These are phyloP conservation scores for Marasmius fiardii DNA, from an alignment of 1,284 basidiomycete genomes.

Conservation along the genomic window DNA sequence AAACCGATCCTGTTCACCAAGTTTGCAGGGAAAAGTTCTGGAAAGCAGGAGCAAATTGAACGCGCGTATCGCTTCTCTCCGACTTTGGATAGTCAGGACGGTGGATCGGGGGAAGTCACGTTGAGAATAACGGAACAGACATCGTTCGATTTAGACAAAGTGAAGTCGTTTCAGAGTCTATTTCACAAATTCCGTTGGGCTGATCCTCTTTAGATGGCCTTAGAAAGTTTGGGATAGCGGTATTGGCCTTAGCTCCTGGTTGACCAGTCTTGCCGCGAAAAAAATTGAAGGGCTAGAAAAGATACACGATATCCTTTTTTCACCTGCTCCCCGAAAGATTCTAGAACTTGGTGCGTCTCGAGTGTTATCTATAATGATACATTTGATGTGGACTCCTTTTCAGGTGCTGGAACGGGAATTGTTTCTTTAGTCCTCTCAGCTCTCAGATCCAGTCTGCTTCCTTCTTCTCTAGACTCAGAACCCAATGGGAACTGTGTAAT, in stretches of 20 bases:
- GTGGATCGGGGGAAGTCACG: conserved; percentile 14
- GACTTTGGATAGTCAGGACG: conserved; percentile 4
- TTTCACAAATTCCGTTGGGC: conserved; percentile 6
- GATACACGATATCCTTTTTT: conserved; percentile 35
- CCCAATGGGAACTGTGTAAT: conserved; percentile 42
- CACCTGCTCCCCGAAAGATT: conserved; percentile 34
- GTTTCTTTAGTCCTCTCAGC: conserved; percentile 67
- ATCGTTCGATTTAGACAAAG: conserved; percentile 88
- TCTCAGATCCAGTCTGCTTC: conserved; percentile 32
- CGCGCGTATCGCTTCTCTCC: conserved; percentile 48
- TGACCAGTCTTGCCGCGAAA: conserved; percentile 35
- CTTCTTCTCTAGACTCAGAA: conserved; percentile 12
- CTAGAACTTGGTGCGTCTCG: conserved; percentile 67
- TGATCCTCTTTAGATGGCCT: conserved; percentile 19
- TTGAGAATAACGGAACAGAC: conserved; percentile 74
- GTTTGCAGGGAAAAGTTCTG: conserved; percentile 18
- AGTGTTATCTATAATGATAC: not conserved
- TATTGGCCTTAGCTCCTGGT: conserved; percentile 76
- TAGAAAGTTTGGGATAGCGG: conserved; percentile 96
- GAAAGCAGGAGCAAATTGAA: conserved; percentile 72
- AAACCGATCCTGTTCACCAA: conserved; percentile 58
- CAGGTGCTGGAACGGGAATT: conserved; percentile 82
- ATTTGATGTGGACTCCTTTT: not conserved
- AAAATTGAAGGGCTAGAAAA: conserved; percentile 18
- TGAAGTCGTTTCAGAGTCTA: conserved; percentile 27